Evolutionary conservation across 2,329 filamentous ascomycete genomes (phyloP).

Genomic region (Botrytis cinerea): DNA sequence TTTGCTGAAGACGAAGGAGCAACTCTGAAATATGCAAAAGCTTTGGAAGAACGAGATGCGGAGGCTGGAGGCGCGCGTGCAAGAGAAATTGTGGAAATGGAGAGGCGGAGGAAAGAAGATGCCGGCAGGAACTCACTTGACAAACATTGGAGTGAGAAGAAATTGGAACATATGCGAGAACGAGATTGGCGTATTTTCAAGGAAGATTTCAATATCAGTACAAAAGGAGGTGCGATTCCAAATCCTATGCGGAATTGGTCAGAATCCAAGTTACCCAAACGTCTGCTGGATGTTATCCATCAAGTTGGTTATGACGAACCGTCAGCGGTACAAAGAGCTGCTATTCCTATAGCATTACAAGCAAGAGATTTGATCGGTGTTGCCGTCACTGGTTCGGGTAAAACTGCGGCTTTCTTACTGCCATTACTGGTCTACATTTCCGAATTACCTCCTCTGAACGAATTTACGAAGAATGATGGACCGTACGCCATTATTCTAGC

Average conservation of each 20-base stretch:
- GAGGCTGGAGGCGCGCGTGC: slow-evolving; percentile 78
- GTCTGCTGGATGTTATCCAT: slow-evolving; percentile 78
- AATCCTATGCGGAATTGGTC: slow-evolving; percentile 95
- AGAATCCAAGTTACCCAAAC: slow-evolving; percentile 77
- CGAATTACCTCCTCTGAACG: slow-evolving; percentile 80
- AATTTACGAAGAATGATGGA: slow-evolving; percentile 87
- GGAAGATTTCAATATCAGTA: slow-evolving; percentile 95
- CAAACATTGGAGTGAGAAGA: slow-evolving; percentile 96
- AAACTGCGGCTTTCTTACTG: slow-evolving; percentile 92
- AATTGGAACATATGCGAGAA: slow-evolving; percentile 89
- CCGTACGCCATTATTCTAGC: slow-evolving; percentile 97
- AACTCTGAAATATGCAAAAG: slow-evolving; percentile 61
- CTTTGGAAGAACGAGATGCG: slow-evolving; percentile 72
- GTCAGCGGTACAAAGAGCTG: slow-evolving; percentile 86
- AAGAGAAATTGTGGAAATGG: slow-evolving; percentile 80
- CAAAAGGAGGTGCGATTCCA: slow-evolving; percentile 87
- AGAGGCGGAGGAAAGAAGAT: slow-evolving; percentile 73
- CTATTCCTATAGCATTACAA: slow-evolving; percentile 92
- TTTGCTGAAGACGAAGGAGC: slow-evolving; percentile 62
- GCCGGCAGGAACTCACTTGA: slow-evolving; percentile 75
- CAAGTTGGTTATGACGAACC: slow-evolving; percentile 90
- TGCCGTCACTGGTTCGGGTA: slow-evolving; percentile 96
- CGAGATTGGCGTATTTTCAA: slow-evolving; percentile 99
- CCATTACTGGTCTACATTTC: slow-evolving; percentile 94
- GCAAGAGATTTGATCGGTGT: slow-evolving; percentile 97